Conservation (phyloP, 2,329 filamentous ascomycete genomes). For the Aspergillus sp. region DNA sequence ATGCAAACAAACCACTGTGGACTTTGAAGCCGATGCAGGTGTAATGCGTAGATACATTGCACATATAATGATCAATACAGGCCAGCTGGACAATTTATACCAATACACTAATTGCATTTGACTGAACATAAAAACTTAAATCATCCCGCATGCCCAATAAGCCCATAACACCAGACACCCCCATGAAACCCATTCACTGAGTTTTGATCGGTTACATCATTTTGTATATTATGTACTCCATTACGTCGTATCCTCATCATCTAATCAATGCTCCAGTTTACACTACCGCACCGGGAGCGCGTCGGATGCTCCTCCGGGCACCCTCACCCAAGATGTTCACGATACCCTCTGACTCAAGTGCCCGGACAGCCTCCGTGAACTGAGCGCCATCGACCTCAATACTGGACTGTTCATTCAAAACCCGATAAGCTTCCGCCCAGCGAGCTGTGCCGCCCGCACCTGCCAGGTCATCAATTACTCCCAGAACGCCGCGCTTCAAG, state of each 20-base stretch:
- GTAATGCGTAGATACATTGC: no score
- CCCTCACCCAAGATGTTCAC: slow-evolving; percentile 84
- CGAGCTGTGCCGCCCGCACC: slow-evolving; percentile 65
- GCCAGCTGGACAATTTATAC: no score
- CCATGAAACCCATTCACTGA: neutral
- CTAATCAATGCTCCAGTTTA: slow-evolving; percentile 2
- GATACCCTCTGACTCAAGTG: slow-evolving; percentile 79
- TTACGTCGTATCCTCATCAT: slow-evolving; percentile 27
- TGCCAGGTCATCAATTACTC: slow-evolving; percentile 77
- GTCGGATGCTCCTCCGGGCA: slow-evolving; percentile 74
- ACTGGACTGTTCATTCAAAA: slow-evolving; percentile 69
- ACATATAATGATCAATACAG: neutral
- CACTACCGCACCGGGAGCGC: slow-evolving; percentile 58
- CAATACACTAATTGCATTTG: no score
- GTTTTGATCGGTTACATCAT: slow-evolving; percentile 5
- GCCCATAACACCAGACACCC: slow-evolving; percentile 17
- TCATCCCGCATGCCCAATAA: neutral
- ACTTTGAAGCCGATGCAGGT: no score
- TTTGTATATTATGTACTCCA: slow-evolving; percentile 27
- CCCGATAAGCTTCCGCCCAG: slow-evolving; percentile 74
- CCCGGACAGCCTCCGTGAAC: slow-evolving; percentile 77
- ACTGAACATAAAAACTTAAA: neutral
- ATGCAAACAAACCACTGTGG: no score
- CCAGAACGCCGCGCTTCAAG: slow-evolving; percentile 75
- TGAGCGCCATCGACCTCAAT: slow-evolving; percentile 72